Base-by-base conservation (phyloP, 371 early-diverging fungal species). In the Apophysomyces sp. region DNA sequence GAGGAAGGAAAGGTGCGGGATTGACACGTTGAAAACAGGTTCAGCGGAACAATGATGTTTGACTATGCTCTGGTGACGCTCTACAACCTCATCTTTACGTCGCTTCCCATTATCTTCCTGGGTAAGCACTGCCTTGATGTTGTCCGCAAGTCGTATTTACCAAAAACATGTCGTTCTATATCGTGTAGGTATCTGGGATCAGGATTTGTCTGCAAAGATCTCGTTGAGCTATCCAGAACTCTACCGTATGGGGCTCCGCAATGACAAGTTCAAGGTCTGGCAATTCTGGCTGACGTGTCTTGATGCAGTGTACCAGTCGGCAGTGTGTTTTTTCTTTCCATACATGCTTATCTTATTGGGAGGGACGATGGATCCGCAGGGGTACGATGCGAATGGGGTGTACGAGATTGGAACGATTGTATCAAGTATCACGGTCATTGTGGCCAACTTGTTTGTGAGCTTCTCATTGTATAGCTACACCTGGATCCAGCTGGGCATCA, bases 291-390 rank as follows among this genome's bases (percentile, higher is more conserved):
- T 92, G 30, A 94, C 89, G 34, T 83, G 92, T 8, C 18, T 89
- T 15, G 95, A 97, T 63, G 94, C 89, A 0, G 69, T 96, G 52
- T 98, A 88, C 71, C 97, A 98, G 76, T 95, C 96, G 0, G 65
- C 89, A 4, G 87, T 96, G 28, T 88, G 89, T 49, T 94, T 91
- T 77, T 94, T 87, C 60, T 81, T 92, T 39, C 88, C 90, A 5
- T 83, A 85, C 57, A 75, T 77, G 73, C 65, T 85, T 62, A 44
- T 44, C 21, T 54, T 83, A 58, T 66, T 73, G 34, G 71, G 84
- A 67, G 72, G 88, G 58, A 60, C 76, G 55, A 31, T 66, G 58
- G 71, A 89, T 40, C 64, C 73, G 9, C 63, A 66, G 31, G 94
- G 94, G 3, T 75, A 70, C 37, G 83, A 78, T 29, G 75, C 83